Evolutionary conservation across 768 basidiomycete genomes (phyloP).

Genomic region (Ramaria rubella): DNA sequence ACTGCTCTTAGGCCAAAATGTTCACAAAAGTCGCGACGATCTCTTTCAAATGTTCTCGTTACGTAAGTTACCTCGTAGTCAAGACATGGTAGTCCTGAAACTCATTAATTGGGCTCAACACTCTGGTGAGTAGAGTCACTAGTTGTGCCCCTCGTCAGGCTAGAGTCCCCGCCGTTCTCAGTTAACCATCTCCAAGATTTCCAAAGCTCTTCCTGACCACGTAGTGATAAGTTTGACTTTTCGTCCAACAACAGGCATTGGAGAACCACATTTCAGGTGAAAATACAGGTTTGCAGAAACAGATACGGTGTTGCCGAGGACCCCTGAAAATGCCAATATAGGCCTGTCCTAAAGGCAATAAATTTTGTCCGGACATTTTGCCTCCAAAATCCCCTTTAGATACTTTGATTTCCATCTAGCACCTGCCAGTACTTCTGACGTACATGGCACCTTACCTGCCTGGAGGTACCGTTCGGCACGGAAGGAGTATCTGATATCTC

Average conservation of each 20-base stretch:
- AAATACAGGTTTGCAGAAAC: background rate
- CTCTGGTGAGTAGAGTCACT: too few relatives aligned
- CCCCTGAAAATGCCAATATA: too few relatives aligned
- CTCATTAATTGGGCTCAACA: too few relatives aligned
- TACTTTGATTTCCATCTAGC: slow-evolving; percentile 62
- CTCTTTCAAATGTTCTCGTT: too few relatives aligned
- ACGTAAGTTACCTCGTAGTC: too few relatives aligned
- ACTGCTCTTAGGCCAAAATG: too few relatives aligned
- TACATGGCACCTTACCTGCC: slow-evolving; percentile 60
- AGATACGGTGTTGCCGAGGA: slow-evolving; percentile 12
- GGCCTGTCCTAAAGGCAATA: too few relatives aligned
- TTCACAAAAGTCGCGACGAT: too few relatives aligned
- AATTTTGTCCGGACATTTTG: too few relatives aligned
- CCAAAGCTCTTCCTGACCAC: slow-evolving; percentile 30
- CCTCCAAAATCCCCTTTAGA: too few relatives aligned
- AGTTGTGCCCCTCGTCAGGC: slow-evolving; percentile 34
- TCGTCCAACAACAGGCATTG: slow-evolving; percentile 63
- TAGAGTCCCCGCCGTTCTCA: slow-evolving; percentile 23
- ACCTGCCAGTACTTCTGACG: slow-evolving; percentile 38
- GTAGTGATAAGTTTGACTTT: slow-evolving; percentile 62
- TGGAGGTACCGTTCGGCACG: slow-evolving; percentile 71
- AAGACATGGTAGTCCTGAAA: too few relatives aligned
- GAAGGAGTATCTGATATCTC: slow-evolving; percentile 43
- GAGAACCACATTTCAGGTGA: slow-evolving; percentile 35
- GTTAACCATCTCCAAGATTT: slow-evolving; percentile 22